A percentile compares a stretch with the other conserved stretches of the same genome.
Conservation (phyloP, 2,329 filamentous ascomycete species). For the Moelleriella libera region DNA sequence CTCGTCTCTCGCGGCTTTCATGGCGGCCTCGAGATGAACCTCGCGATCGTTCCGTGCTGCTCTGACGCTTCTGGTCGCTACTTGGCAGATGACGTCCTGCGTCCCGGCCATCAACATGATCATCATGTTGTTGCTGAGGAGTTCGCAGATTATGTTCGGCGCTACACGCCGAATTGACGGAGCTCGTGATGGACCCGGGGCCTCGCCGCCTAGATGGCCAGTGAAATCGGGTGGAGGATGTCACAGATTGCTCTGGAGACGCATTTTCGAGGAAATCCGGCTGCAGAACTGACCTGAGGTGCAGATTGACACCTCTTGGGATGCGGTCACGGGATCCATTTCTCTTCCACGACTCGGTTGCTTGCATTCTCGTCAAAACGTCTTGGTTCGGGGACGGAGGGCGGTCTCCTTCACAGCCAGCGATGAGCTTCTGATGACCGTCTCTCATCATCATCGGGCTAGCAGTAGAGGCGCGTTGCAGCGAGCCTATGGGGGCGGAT, state of each 20-base stretch:
- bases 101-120: slow-evolving; percentile 78
- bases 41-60: slow-evolving; percentile 29
- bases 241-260: slow-evolving; percentile 40
- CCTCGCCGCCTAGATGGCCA: slow-evolving; percentile 40
- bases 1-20: slow-evolving; percentile 32
- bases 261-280: slow-evolving; percentile 37
- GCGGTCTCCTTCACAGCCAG: slow-evolving; percentile 19
- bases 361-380: slow-evolving; percentile 45
- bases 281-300: slow-evolving; percentile 43
- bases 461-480: slow-evolving; percentile 52
- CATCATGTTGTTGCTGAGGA: slow-evolving; percentile 52
- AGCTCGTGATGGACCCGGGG: slow-evolving; percentile 41
- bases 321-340: slow-evolving; percentile 69
- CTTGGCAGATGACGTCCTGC: slow-evolving; percentile 52
- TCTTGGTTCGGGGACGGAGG: slow-evolving; percentile 50
- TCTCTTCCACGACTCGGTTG: slow-evolving; percentile 41
- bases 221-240: slow-evolving; percentile 39
- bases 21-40: slow-evolving; percentile 31
- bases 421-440: slow-evolving; percentile 20
- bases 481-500: slow-evolving; percentile 26
- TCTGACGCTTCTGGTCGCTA: slow-evolving; percentile 40
- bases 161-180: slow-evolving; percentile 41
- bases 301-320: slow-evolving; percentile 52
- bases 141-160: slow-evolving; percentile 34
- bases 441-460: slow-evolving; percentile 51